These are phyloP conservation scores for Dioscorea alata DNA, from an alignment of 106 monocot genomes.

Conservation along the genomic window DNA sequence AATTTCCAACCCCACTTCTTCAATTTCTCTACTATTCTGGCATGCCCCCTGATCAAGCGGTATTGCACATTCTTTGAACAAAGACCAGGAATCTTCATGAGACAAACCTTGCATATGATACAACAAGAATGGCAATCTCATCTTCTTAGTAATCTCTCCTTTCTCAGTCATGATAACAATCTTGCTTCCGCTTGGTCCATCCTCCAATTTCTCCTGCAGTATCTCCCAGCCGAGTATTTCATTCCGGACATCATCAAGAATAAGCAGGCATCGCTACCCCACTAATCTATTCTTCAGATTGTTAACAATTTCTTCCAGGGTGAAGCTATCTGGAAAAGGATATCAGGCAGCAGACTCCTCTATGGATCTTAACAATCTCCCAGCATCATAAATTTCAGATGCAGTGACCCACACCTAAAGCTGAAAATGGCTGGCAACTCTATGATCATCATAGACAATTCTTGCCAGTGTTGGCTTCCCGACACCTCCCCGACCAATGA, in stretches of 20 bases:
- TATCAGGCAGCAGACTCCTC: neutral
- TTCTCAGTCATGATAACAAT: neutral
- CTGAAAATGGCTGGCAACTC: neutral
- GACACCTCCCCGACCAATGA: neutral
- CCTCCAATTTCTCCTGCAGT: neutral
- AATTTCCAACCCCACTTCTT: neutral
- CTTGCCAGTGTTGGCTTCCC: neutral
- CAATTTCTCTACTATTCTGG: neutral
- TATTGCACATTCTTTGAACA: neutral
- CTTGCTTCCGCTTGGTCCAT: neutral
- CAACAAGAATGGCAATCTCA: neutral
- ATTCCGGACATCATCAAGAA: neutral
- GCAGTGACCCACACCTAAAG: neutral
- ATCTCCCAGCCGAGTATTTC: neutral
- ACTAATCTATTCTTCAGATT: neutral
- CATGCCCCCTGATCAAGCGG: too few relatives aligned
- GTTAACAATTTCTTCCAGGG: neutral
- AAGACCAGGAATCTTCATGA: too few relatives aligned
- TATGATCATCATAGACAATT: neutral
- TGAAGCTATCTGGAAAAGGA: neutral
- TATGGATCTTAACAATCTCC: neutral
- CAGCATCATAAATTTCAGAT: too few relatives aligned
- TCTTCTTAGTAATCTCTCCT: neutral
- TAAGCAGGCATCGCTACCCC: neutral
- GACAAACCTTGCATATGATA: neutral